A percentile compares a stretch with the other conserved stretches of the same genome.
Evolutionary conservation across 257 asterid species (phyloP).

Genomic region (Primulina eburnea): DNA sequence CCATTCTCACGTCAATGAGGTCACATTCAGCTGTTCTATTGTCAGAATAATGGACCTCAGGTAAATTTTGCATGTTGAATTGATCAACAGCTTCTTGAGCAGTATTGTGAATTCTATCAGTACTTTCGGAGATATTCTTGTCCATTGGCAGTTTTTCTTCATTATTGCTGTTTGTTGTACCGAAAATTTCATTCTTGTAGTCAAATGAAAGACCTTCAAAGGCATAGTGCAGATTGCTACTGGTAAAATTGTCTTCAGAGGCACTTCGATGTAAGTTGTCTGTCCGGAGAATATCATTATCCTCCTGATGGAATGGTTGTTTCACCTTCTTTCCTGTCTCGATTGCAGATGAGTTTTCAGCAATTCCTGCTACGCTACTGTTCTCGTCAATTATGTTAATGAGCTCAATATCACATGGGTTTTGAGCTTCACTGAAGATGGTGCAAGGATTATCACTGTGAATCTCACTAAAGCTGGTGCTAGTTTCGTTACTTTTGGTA

Average conservation of each 20-base stretch:
- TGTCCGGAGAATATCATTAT: slow-evolving; percentile 28
- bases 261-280: slow-evolving; percentile 38
- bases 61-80: slow-evolving; percentile 21
- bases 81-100: slow-evolving; percentile 25
- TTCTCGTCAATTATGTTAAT: slow-evolving; percentile 33
- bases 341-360: slow-evolving; percentile 31
- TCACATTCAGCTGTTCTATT: slow-evolving; percentile 27
- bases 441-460: slow-evolving; percentile 13
- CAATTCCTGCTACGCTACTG: slow-evolving; percentile 22
- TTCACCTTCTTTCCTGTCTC: slow-evolving; percentile 33
- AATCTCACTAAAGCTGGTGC: slow-evolving; percentile 28
- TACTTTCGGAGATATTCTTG: slow-evolving; percentile 26
- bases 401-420: slow-evolving; percentile 32
- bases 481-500: slow-evolving; percentile 25
- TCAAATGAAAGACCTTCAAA: slow-evolving; percentile 38
- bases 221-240: slow-evolving; percentile 26
- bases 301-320: slow-evolving; percentile 25
- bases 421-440: slow-evolving; percentile 30
- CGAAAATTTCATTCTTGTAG: slow-evolving; percentile 24
- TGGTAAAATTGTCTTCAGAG: slow-evolving; percentile 38
- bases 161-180: slow-evolving; percentile 22
- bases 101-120: slow-evolving; percentile 26
- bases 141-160: slow-evolving; percentile 35
- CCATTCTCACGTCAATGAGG: slow-evolving; percentile 21
- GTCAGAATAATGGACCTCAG: slow-evolving; percentile 30